Base-by-base conservation (phyloP, 73 alveolate genomes). In the Paramecium tetraurelia region DNA sequence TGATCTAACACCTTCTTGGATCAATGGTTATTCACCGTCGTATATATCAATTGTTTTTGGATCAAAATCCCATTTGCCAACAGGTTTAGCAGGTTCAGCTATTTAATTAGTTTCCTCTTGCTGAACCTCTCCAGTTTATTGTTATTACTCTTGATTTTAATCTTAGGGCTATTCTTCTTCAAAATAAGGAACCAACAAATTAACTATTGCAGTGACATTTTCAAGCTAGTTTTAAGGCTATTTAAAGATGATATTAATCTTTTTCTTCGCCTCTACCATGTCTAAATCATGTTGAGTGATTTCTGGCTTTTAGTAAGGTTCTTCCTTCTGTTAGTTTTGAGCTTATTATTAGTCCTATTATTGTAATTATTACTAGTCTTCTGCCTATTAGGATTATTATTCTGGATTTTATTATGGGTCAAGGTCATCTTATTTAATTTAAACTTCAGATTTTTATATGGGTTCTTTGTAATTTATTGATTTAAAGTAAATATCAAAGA, bases 21-120 rank as follows among this genome's bases (percentile, higher is more conserved):
- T 80, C 7, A 80, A 46, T 24, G 90, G 90, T 41, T 80, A 46
- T 21, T 80, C 90, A 9, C 90, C 90, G 43, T 80, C 90, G 43
- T 80, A 80, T 3, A 80, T 80, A 48, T 80, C 90, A 40, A 80
- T 80, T 18, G 50, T 80, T 80, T 80, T 80, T 12, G 90, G 90
- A 80, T 80, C 76, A 46, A 80, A 80, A 43, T 80, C 90, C 90
- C 90, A 80, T 46, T 80, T 80, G 12, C 90, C 90, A 8, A 46
- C 27, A 24, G 90, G 76, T 46, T 80, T 80, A 16, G 24, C 12
- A 18, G 70, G 43, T 48, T 44, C 76, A 18, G 3, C 77, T 3
- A 2, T 11, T 36, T 72, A 31, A 16, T 5, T 72, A 31, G 48
- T 7, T 40, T 40, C 16, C 12, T 40, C 48, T 72, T 53, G 31